Evolutionary conservation across 2,329 filamentous ascomycete genomes (phyloP).

Genomic region (Paraphoma chrysanthemicola): DNA sequence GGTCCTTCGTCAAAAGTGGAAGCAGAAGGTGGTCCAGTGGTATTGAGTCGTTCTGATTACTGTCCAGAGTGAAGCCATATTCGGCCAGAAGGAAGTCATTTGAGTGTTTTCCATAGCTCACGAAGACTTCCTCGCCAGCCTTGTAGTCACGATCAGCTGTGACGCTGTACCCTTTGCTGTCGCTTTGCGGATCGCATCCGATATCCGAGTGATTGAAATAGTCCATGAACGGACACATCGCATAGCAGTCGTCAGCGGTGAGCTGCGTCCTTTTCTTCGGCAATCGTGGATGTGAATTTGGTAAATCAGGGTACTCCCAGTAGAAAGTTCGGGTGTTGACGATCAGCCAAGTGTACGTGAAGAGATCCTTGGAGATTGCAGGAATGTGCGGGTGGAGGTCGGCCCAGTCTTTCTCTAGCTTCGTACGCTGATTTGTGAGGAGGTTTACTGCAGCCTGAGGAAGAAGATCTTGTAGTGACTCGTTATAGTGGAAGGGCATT

Average conservation of each 20-base stretch:
- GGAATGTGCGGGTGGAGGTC: conserved; percentile 54
- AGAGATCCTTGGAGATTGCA: conserved; percentile 50
- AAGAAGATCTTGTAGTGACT: conserved; percentile 48
- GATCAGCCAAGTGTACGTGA: conserved; percentile 66
- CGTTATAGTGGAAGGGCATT: conserved; percentile 65
- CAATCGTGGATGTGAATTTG: conserved; percentile 49
- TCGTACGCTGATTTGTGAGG: conserved; percentile 62
- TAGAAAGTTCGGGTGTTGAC: conserved; percentile 68
- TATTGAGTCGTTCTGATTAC: conserved; percentile 49
- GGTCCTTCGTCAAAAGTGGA: conserved; percentile 40
- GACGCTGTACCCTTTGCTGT: conserved; percentile 62
- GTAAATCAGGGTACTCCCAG: conserved; percentile 54
- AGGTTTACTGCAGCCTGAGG: conserved; percentile 51
- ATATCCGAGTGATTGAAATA: conserved; percentile 67
- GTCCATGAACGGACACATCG: conserved; percentile 75
- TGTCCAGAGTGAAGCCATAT: conserved; percentile 59
- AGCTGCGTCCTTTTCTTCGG: conserved; percentile 50
- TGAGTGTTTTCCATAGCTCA: conserved; percentile 73
- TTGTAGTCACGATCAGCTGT: conserved; percentile 59
- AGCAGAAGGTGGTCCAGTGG: conserved; percentile 52
- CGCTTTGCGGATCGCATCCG: conserved; percentile 61
- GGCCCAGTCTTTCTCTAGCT: conserved; percentile 60
- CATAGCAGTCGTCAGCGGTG: conserved; percentile 66
- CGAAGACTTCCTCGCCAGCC: conserved; percentile 69
- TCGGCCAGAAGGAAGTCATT: conserved; percentile 77